phyloP scores from a whole-genome alignment of 2,329 filamentous ascomycete genomes.

The Sporothrix humicola region DNA sequence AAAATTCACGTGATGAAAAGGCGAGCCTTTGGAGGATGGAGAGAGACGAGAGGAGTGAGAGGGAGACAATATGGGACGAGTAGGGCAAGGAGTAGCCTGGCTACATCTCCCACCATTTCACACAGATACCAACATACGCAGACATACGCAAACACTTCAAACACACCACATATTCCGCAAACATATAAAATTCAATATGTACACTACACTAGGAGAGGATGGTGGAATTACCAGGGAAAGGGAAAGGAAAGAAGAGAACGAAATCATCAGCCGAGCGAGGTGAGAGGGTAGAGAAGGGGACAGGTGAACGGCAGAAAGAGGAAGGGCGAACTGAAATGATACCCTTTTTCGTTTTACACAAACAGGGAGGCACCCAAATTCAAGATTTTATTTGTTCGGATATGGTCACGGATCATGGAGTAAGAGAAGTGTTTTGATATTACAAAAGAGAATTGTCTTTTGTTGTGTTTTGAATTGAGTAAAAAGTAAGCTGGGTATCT shows the following conservation, averaged over 20 bases:
- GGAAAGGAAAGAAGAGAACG: not conserved
- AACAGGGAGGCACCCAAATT: slow-evolving; percentile 24
- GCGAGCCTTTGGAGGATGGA: not conserved
- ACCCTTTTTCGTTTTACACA: slow-evolving; percentile 38
- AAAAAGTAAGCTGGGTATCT: slow-evolving; percentile 25
- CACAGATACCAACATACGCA: not conserved
- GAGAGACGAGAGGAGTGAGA: not conserved
- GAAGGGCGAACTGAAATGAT: slow-evolving; percentile 35
- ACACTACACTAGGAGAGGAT: not conserved
- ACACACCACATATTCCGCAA: not conserved
- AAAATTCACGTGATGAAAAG: slow-evolving; percentile 77
- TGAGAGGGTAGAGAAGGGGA: not conserved
- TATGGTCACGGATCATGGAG: not conserved
- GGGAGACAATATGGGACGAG: not conserved
- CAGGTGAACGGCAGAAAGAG: not conserved
- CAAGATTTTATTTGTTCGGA: slow-evolving; percentile 21
- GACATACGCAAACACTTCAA: not conserved
- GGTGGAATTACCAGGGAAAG: not conserved
- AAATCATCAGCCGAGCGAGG: slow-evolving; percentile 8
- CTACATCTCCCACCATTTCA: not conserved
- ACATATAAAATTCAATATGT: slow-evolving; percentile 12
- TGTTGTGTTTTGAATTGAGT: not conserved
- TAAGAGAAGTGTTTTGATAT: not conserved
- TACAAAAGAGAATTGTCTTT: slow-evolving; percentile 11
- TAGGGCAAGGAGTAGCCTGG: not conserved